Base-by-base conservation (phyloP, 2,329 filamentous ascomycete species). In the Colletotrichum musae region DNA sequence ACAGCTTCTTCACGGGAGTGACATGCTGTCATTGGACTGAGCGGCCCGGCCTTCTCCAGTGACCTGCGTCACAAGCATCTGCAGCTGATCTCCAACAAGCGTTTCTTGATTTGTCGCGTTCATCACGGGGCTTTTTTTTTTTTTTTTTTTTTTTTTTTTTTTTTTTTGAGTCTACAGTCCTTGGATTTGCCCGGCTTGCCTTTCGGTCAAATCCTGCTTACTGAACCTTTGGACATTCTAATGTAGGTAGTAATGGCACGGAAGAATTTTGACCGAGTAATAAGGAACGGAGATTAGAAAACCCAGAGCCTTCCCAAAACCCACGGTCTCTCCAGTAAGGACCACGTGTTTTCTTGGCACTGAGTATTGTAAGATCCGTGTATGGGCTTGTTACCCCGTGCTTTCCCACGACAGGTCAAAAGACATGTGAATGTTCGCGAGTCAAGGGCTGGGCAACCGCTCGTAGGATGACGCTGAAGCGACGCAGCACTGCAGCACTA, bases 341-440 rank as follows among this genome's bases (percentile, higher is more conserved):
- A 18, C 54, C 66, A 69, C 50, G 62, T 69, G 66, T 56, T 69
- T 51, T 16, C 21, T 57, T 66, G 62, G 50, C 56, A 56, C 36
- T 43, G 36, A 41, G 26, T 5, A 32, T 52, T 60, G 48, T 53
- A 16, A 53, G 54, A 52, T 32, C 57, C 54, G 41, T 43, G 41
- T 41, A 50, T 54, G 61, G 43, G 13, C 45, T 47, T 47, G 56
- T 43, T 60, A 62, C 59, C 59, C 59, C 59, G 50, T 62, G 50
- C 61, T 18, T 50, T 60, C 21, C 36, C 57, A 36, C 32, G 10
- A 36, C 32, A 36, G 32, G 4, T 10, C 32, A 36, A 36, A 36
- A 7, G 32, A 10, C 67, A 70, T 70, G 67, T 67, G 67, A 70
- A 61, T 45, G 61, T 58, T 62, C 67, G 43, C 63, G 67, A 70